Evolutionary conservation across 768 basidiomycete species (phyloP).

Genomic region (Strobilomyces confusus): DNA sequence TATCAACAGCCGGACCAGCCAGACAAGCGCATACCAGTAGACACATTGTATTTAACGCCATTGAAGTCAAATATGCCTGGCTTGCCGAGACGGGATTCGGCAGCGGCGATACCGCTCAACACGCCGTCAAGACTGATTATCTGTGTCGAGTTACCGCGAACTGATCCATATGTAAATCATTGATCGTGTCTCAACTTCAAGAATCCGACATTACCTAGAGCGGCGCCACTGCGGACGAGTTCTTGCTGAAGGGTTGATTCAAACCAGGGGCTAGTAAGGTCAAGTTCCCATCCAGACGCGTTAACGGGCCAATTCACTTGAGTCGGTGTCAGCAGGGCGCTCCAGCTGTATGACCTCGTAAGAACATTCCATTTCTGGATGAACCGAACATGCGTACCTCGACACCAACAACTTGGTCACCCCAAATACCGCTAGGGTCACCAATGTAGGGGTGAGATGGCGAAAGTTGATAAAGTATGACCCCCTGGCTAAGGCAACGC

Average conservation of each 20-base stretch:
- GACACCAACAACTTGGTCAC: slow-evolving; percentile 13
- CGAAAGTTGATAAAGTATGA: neutral
- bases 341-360: neutral
- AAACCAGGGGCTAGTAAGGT: slow-evolving; percentile 4
- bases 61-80: slow-evolving; percentile 15
- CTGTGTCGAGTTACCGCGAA: slow-evolving; percentile 11
- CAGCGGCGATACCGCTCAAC: slow-evolving; percentile 15
- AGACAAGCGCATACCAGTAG: slow-evolving; percentile 4
- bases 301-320: neutral
- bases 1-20: neutral
- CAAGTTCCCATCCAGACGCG: slow-evolving; percentile 3
- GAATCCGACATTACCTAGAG: neutral
- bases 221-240: neutral
- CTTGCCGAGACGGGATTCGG: slow-evolving; percentile 4
- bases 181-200: neutral
- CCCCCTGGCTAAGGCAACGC: slow-evolving; percentile 5
- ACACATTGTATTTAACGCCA: slow-evolving; percentile 15
- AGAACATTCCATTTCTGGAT: neutral
- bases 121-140: slow-evolving; percentile 7
- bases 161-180: neutral
- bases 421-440: slow-evolving; percentile 6
- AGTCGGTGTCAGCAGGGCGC: neutral
- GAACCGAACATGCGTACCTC: slow-evolving; percentile 1
- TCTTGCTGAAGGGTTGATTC: neutral
- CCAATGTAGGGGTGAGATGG: neutral